Base-by-base conservation (phyloP, 73 alveolate species). In the Uronychia setigera region DNA sequence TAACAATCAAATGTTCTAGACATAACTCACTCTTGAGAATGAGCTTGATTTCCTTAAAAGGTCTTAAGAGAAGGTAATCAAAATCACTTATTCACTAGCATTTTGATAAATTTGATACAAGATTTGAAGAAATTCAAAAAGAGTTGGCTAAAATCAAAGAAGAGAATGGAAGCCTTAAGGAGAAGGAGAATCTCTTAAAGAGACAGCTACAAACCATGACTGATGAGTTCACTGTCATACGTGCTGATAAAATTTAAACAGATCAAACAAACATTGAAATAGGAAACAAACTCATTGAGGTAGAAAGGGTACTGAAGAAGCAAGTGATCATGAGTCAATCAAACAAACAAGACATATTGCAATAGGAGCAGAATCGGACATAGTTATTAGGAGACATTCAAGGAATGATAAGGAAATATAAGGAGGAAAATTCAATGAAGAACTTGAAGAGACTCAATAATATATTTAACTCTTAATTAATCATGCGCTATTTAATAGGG, bases 101-200 rank as follows among this genome's bases (percentile, higher is more conserved):
- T 46, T 32, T 83, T n/a, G 90, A 83, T n/a, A 74, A 83, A 35
- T 83, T 83, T 30, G 90, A 83, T 27, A n/a, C 67, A 31, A 83
- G 77, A 79, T 75, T 75, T 33, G 90, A 83, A 1, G 11, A 27
- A 13, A 34, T 83, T 29, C 31, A 79, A n/a, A 34, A 1, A 1
- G 90, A 83, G 30, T 29, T 83, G 32, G 31, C 57, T 30, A 74
- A 83, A 79, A 33, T 75, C 19, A 74, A 83, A 60, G 19, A 83
- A 1, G 90, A 83, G 80, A 83, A 83, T 32, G 5, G 30, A 1
- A 5, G 28, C 59, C 60, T 83, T 28, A 83, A 76, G 58, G 90
- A 83, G 60, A 74, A 76, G 33, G 85, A 75, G 1, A 46, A 31
- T 33, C 33, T 1, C 27, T 31, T 33, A 19, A 75, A 76, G 79